Base-by-base conservation (phyloP, 768 basidiomycete genomes). In the Auriscalpium orientale region DNA sequence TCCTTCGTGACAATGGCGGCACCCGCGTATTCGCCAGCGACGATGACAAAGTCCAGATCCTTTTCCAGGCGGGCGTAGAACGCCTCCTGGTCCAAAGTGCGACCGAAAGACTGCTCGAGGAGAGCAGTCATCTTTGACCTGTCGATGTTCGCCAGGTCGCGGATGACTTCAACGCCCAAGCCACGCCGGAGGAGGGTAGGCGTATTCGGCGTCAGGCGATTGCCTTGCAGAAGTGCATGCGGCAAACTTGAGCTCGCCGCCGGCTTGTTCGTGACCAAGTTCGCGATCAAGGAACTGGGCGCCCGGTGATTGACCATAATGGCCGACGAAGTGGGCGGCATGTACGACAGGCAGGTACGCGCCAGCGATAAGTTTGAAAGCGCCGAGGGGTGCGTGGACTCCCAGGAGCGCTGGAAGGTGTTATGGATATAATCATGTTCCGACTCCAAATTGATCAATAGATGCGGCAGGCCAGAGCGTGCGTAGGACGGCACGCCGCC, bases 401-500 rank as follows among this genome's bases (percentile, higher is more conserved):
- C 71, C 97, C 97, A 99, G 2, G 79, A 70, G 13, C 78, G 71
- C 49, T 85, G 77, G 67, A 97, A 99, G 0, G 93, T 98, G 16
- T 88, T 78, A 12, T 82, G 79, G 63, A 99, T 98, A 71, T 89
- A 85, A 49, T 81, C 70, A 67, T 80, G 88, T 70, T 99, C 97
- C 13, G 92, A 91, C 0, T 81, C 79, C 50, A 98, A 81, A 69
- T 99, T 99, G 76, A 99, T 86, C 57, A 97, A 83, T 21, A 99
- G 84, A 74, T 99, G 97, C 18, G 97, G 97, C 60, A 90, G 83
- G 47, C 97, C 97, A 10, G 81, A 82, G 34, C 97, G 91, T 37
- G 97, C 97, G 68, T 98, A 98, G 0, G 97, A 98, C 20, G 97
- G 97, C 3, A 98, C 87, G 13, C 97, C 97, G 21, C 97, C 97